Evolutionary conservation across 2,329 filamentous ascomycete genomes (phyloP), one percentile per base, ranked within the genome.

Genomic region (Hypoxylon sp.): DNA sequence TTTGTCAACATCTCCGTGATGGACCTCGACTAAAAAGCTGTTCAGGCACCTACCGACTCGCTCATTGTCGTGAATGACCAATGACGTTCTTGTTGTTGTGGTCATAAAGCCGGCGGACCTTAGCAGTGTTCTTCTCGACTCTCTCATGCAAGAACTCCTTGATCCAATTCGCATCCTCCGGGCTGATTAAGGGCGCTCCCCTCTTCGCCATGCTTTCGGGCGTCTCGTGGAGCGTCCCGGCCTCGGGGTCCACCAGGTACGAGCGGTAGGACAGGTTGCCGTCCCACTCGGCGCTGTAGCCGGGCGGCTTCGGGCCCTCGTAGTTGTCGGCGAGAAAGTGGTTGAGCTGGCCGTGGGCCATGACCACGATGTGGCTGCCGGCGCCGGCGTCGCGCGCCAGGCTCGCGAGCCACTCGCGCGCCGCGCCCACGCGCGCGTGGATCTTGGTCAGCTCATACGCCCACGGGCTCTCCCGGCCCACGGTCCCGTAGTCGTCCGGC

Each of bases 321-420:
- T 29, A 50, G 15, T 50, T 37, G 10, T 50, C 48, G 2, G 37
- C 33, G 9, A 50, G 10, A 6, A 27, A 50, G 10, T 50, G 37
- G 18, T 10, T 17, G 3, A 37, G 31, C 6, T 42, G 48, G 6
- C 48, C 48, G 17, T 42, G 48, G 5, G 48, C 42, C 24, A 50
- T 42, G 6, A 50, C 48, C n/a, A 41, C 35, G 23, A 50, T 27
- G 48, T 50, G 35, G 3, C 35, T 17, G 10, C 10, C 24, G 4
- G 18, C 15, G 3, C 17, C 33, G n/a, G 37, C 5, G 7, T 9
- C 3, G 3, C 11, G 9, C 4, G 37, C 48, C 2, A 31, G 23
- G 4, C 9, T 9, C 4, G 9, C n/a, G 6, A 50, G 17, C n/a
- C 4, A 31, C 10, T 31, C 10, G 11, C 48, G 27, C 6, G 4